Conservation (phyloP, 1,139 yeast genomes). For the Chernovozyma aurita region DNA sequence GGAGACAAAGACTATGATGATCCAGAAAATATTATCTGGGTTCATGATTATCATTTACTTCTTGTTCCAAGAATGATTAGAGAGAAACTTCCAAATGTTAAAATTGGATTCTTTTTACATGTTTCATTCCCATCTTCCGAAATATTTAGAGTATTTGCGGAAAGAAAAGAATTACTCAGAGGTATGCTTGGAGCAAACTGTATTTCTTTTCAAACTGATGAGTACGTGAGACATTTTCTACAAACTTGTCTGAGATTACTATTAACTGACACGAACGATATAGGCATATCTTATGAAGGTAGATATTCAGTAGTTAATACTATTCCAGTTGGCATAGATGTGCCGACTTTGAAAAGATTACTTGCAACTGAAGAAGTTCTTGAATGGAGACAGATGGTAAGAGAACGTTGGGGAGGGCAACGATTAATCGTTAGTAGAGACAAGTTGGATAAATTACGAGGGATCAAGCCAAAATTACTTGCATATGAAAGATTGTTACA, state of each 20-base stretch:
- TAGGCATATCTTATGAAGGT: slow-evolving; percentile 68
- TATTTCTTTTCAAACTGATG: slow-evolving; percentile 86
- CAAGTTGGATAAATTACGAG: slow-evolving; percentile 82
- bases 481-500: slow-evolving; percentile 81
- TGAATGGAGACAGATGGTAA: slow-evolving; percentile 67
- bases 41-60: slow-evolving; percentile 89
- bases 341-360: slow-evolving; percentile 49
- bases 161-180: slow-evolving; percentile 66
- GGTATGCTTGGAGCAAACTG: slow-evolving; percentile 91
- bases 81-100: slow-evolving; percentile 69
- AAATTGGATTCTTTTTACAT: slow-evolving; percentile 88
- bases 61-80: slow-evolving; percentile 85
- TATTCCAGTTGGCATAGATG: slow-evolving; percentile 86
- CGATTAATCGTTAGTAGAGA: slow-evolving; percentile 81
- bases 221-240: slow-evolving; percentile 87
- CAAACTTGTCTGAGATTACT: slow-evolving; percentile 86
- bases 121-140: slow-evolving; percentile 95
- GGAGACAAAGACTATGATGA: slow-evolving; percentile 48
- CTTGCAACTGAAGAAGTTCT: slow-evolving; percentile 48
- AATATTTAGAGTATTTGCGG: slow-evolving; percentile 91
- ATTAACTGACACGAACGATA: slow-evolving; percentile 75
- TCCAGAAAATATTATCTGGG: slow-evolving; percentile 64
- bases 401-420: slow-evolving; percentile 73
- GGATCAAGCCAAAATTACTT: slow-evolving; percentile 78
- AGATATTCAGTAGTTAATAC: slow-evolving; percentile 62